Conservation (phyloP, 2,329 filamentous ascomycete species). For the Trichoderma pleuroti region DNA sequence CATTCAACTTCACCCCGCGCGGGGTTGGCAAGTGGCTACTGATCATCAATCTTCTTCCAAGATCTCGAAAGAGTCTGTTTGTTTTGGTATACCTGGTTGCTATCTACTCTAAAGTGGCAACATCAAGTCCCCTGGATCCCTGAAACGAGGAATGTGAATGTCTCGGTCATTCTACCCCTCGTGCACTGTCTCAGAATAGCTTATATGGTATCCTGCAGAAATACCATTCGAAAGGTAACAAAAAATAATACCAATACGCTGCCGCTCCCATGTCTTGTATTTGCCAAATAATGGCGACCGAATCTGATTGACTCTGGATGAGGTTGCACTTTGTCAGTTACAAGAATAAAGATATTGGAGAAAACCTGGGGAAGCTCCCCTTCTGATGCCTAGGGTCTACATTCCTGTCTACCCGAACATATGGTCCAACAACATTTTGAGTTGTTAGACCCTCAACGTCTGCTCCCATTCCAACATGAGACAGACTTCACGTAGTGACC, state of each 20-base stretch:
- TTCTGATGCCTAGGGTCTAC: not conserved
- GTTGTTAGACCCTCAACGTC: not conserved
- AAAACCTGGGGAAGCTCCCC: not conserved
- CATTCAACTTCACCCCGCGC: not conserved
- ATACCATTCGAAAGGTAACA: not conserved
- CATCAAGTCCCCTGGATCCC: not conserved
- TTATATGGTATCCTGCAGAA: not conserved
- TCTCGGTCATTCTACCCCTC: not conserved
- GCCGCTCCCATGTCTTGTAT: not conserved
- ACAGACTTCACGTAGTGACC: not conserved
- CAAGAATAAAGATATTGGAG: not conserved
- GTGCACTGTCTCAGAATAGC: not conserved
- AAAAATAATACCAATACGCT: not conserved
- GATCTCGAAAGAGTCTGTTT: not conserved
- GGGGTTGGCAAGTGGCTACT: not conserved
- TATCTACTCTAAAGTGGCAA: not conserved
- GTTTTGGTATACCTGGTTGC: not conserved
- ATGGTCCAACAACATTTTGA: not conserved
- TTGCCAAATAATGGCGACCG: not conserved
- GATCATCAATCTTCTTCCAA: not conserved
- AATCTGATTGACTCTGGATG: not conserved
- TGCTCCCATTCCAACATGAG: not conserved
- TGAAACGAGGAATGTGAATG: not conserved
- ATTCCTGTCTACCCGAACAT: not conserved
- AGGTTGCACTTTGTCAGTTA: not conserved